phyloP scores from a whole-genome alignment of 1,139 yeast genomes.

The Sugiyamaella grinbergsii region DNA sequence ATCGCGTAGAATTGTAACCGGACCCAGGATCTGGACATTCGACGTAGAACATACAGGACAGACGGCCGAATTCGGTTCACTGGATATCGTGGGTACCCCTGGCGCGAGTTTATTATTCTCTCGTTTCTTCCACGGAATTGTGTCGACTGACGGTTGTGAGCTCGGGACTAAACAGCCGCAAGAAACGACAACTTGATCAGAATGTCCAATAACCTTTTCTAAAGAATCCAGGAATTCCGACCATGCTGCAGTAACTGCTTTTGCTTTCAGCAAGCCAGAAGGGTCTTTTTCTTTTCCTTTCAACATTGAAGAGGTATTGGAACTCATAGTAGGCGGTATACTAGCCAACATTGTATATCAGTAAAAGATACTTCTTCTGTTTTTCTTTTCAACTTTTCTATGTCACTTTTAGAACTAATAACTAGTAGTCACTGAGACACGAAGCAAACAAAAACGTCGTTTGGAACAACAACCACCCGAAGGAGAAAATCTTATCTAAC shows the following conservation, averaged over 20 bases:
- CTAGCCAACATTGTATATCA: conserved; percentile 2
- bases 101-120: background rate
- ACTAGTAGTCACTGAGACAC: too few relatives aligned
- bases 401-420: too few relatives aligned
- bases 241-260: conserved; percentile 32
- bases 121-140: background rate
- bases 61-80: too few relatives aligned
- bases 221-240: conserved; percentile 36
- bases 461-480: too few relatives aligned
- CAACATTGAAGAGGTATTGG: background rate
- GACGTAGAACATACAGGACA: conserved; percentile 15
- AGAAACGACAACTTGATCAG: conserved; percentile 58
- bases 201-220: conserved; percentile 29
- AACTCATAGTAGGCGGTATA: background rate
- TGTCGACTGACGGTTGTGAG: conserved; percentile 20
- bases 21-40: conserved; percentile 2
- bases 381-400: too few relatives aligned
- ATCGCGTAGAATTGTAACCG: conserved; percentile 52
- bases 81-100: too few relatives aligned
- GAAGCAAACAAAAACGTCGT: too few relatives aligned
- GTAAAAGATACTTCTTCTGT: too few relatives aligned
- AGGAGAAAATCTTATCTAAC: too few relatives aligned
- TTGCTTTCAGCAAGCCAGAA: background rate
- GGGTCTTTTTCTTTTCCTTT: conserved; percentile 1
- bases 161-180: conserved; percentile 79